Evolutionary conservation across 257 asterid genomes (phyloP), one percentile per base, ranked within the genome.

Genomic region (Orobanche coerulescens): DNA sequence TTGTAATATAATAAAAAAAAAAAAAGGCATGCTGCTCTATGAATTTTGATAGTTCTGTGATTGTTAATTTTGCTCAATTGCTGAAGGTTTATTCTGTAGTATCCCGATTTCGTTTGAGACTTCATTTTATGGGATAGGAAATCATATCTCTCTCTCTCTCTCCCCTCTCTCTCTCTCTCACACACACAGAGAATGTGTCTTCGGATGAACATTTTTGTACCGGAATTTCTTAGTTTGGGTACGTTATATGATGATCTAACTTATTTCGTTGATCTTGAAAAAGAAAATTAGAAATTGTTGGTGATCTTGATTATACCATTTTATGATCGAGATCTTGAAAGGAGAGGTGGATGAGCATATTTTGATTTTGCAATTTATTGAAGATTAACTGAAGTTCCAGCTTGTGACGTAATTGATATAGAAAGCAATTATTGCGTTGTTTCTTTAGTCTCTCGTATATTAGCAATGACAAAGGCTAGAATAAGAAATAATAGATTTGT

Each of bases 181-280:
- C 6, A 20, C 23, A 3, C 19, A 16, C 9, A 18, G 15, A 34
- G n/a, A n/a, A n/a, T n/a, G n/a, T n/a, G 40, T 13, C 1, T n/a
- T 1, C 20, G 22, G 54, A 76, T 62, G 61, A 72, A 62, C 64
- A 53, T 30, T 53, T 68, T 47, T 25, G 71, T 61, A 26, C 18
- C 40, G 61, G 25, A 71, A 30, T 30, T 33, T 46, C 10, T 0
- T n/a, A 14, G 6, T 3, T 19, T 37, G 3, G 6, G 8, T 16
- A 22, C 22, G 51, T 54, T 28, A 8, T 55, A 28, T 26, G 43
- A 28, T 55, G 23, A 64, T 31, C 49, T 58, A 20, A 20, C 61
- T 28, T 50, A 31, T n/a, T 65, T 39, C 40, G 20, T 54, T 31
- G 42, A 31, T 28, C 40, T 42, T 34, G 20, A 43, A 26, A 10